Evolutionary conservation across 257 asterid species (phyloP), one percentile per base, ranked within the genome.

Genomic region (Nicotiana otophora): DNA sequence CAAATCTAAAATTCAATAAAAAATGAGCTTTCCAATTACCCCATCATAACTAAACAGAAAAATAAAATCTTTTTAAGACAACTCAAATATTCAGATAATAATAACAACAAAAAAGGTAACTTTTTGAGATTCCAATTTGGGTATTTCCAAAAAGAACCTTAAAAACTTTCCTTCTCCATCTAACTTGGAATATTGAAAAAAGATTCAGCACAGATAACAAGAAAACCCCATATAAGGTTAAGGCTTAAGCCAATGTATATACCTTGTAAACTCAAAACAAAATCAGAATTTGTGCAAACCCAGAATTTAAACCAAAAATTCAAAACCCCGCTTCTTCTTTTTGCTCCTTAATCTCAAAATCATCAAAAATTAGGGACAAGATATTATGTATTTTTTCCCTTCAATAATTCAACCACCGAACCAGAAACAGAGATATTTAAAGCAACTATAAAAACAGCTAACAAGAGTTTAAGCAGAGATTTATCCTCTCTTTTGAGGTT

Each of bases 81-180:
- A 46, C 48, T 20, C 78, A 42, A 70, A 20, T 0, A 10, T n/a
- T 42, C 10, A 11, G 60, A 42, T 51, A 58, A 58, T 28, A n/a
- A 65, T 8, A n/a, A 48, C 54, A 20, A 42, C 16, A 26, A 79
- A 30, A 61, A 80, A 79, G 19, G 31, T 0, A 77, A 84, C 12
- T 26, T 82, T 80, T 64, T 16, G 10, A 62, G 77, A 46, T 53
- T n/a, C 75, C 42, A 82, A 75, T 67, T 36, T 66, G 76, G 81
- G 79, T 12, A 46, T 82, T 72, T 75, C 65, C 5, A 46, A 63
- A 82, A 65, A 69, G 60, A 83, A 36, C 34, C 46, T 34, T 26
- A 42, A 34, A 57, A 81, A 70, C 78, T 82, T 85, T 82, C 68
- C 88, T 84, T 82, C 72, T 80, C 53, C 53, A 58, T 57, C 84